Evolutionary conservation across 345 rosid genomes (phyloP).

Genomic region (Eucalyptus viminalis): DNA sequence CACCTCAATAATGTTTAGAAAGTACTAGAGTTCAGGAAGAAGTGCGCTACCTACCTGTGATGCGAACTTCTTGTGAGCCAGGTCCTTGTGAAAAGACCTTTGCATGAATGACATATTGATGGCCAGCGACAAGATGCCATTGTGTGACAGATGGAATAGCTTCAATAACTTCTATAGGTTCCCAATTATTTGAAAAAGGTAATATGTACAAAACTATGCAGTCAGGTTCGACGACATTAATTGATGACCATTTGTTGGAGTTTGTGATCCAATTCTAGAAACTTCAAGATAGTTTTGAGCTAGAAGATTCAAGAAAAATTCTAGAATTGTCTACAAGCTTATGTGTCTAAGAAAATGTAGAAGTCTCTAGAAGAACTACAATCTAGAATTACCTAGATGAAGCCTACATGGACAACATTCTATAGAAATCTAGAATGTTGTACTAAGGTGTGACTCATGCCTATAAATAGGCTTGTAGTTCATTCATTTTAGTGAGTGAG

Average conservation of each 20-base stretch:
- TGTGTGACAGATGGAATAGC: slow-evolving; percentile 40
- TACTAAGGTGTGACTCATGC: no score
- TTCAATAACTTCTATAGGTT: slow-evolving; percentile 30
- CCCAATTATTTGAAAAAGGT: slow-evolving; percentile 49
- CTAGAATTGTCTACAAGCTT: no score
- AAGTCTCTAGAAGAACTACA: no score
- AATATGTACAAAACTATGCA: slow-evolving; percentile 34
- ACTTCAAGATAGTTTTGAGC: no score
- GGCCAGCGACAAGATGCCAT: slow-evolving; percentile 77
- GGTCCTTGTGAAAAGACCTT: slow-evolving; percentile 65
- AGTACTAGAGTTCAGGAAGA: background rate
- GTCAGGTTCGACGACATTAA: slow-evolving; percentile 73
- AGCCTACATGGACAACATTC: no score
- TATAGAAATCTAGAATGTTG: no score
- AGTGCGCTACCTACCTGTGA: slow-evolving; percentile 41
- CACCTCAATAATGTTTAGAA: background rate
- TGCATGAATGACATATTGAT: slow-evolving; percentile 49
- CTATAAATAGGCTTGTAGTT: no score
- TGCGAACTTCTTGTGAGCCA: slow-evolving; percentile 55
- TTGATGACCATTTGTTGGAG: slow-evolving; percentile 66
- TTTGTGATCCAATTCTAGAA: no score
- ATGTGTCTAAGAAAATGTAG: no score
- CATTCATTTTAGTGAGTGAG: no score
- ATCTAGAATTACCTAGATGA: no score
- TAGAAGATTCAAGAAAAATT: no score